phyloP scores from a whole-genome alignment of 805 yeast species.

The Candida pseudoglaebosa region DNA sequence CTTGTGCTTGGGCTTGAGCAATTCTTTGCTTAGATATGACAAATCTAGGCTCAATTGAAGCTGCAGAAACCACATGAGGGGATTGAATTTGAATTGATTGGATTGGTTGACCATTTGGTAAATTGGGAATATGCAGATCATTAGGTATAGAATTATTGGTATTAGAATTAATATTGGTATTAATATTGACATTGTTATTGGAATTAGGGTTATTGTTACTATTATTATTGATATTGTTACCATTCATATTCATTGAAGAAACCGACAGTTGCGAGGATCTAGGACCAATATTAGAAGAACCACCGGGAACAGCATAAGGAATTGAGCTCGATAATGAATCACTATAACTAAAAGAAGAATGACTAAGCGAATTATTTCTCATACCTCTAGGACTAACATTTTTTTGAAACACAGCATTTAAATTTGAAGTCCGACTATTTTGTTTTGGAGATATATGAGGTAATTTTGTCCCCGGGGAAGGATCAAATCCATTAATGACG shows the following conservation, averaged over 20 bases:
- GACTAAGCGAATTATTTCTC: conserved; percentile 36
- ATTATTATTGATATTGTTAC: conserved; percentile 5
- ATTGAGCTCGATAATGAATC: conserved; percentile 55
- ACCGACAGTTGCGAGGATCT: conserved; percentile 10
- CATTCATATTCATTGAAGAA: conserved; percentile 4
- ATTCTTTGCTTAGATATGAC: conserved; percentile 77
- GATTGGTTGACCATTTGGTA: conserved; percentile 55
- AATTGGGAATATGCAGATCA: conserved; percentile 40
- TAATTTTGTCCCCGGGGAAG: conserved; percentile 6
- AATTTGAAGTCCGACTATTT: background rate
- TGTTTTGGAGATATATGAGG: conserved; percentile 1
- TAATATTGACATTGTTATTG: conserved; percentile 6
- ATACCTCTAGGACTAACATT: conserved; percentile 36
- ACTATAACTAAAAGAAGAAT: conserved; percentile 34
- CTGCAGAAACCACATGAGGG: conserved; percentile 52
- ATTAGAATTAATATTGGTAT: conserved; percentile 4
- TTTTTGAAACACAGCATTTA: conserved; percentile 3
- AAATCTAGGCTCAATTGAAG: conserved; percentile 79
- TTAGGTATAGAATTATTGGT: conserved; percentile 8
- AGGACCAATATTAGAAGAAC: conserved; percentile 33
- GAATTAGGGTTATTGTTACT: conserved; percentile 9
- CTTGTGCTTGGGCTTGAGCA: conserved; percentile 47
- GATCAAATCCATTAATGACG: conserved; percentile 9
- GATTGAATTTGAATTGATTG: conserved; percentile 66
- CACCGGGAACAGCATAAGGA: conserved; percentile 73